These are phyloP conservation scores for Colletotrichum godetiae DNA, from an alignment of 2,329 filamentous ascomycete species.

Conservation along the genomic window DNA sequence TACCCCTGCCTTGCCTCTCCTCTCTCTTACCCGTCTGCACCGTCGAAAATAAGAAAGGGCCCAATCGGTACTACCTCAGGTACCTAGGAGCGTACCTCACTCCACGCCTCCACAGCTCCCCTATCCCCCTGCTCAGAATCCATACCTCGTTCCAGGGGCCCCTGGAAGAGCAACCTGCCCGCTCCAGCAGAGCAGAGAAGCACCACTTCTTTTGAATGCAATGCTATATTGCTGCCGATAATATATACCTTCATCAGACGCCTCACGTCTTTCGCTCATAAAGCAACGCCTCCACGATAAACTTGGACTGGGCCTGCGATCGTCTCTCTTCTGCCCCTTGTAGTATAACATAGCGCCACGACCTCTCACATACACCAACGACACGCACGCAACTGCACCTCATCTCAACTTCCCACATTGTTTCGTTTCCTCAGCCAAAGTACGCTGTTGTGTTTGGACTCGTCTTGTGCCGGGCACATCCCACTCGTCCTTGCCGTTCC, in stretches of 20 bases:
- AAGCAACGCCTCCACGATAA: slow-evolving; percentile 36
- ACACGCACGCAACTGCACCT: slow-evolving; percentile 23
- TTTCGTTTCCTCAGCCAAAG: slow-evolving; percentile 29
- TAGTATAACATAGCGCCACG: slow-evolving; percentile 31
- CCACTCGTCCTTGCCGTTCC: slow-evolving; percentile 12
- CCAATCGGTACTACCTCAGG: slow-evolving; percentile 34
- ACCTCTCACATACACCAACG: slow-evolving; percentile 12
- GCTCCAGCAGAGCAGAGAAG: slow-evolving; percentile 28
- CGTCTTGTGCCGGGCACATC: slow-evolving; percentile 8
- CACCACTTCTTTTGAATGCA: slow-evolving; percentile 34
- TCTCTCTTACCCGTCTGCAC: slow-evolving; percentile 2
- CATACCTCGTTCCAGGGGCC: slow-evolving; percentile 31
- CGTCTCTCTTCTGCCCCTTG: slow-evolving; percentile 17
- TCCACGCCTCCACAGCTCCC: slow-evolving; percentile 38
- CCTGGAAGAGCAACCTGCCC: slow-evolving; percentile 16
- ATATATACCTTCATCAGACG: slow-evolving; percentile 40
- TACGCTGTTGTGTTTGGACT: slow-evolving; percentile 18
- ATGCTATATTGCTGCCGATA: slow-evolving; percentile 39
- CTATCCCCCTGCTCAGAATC: slow-evolving; percentile 36
- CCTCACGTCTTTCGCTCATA: slow-evolving; percentile 33
- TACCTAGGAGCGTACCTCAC: slow-evolving; percentile 33
- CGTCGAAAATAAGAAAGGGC: slow-evolving; percentile 35
- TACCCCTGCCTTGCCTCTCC: neutral
- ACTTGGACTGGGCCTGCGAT: slow-evolving; percentile 27
- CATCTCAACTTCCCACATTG: slow-evolving; percentile 30